Conservation (phyloP, 1,139 yeast species). For the Meyerozyma smithsonii region DNA sequence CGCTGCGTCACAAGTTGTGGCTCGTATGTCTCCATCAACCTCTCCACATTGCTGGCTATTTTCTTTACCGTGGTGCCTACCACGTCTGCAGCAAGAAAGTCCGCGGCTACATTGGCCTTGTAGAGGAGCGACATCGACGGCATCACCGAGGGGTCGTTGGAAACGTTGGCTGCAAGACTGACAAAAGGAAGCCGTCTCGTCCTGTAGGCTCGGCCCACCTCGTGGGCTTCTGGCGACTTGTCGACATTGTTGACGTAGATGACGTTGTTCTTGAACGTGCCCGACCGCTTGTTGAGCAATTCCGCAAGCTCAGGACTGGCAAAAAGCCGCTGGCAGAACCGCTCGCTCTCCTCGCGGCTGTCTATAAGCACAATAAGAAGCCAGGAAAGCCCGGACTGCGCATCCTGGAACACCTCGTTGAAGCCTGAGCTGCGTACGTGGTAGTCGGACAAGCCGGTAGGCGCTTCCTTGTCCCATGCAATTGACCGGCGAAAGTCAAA, state of each 20-base stretch:
- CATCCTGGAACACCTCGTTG: constrained; percentile 38
- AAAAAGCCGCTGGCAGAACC: constrained; percentile 27
- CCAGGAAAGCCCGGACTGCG: constrained; percentile 43
- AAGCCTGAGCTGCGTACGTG: constrained; percentile 24
- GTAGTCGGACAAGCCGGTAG: constrained; percentile 14
- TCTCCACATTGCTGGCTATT: constrained; percentile 29
- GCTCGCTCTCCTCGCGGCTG: constrained; percentile 23
- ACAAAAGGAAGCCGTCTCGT: constrained; percentile 41
- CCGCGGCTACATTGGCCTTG: constrained; percentile 29
- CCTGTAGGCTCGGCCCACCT: constrained; percentile 43
- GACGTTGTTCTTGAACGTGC: constrained; percentile 33
- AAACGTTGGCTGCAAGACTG: constrained; percentile 45
- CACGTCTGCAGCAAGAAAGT: constrained; percentile 19
- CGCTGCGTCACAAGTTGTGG: constrained; percentile 51
- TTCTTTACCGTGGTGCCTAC: constrained; percentile 19
- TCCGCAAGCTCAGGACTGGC: constrained; percentile 22
- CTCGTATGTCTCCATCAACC: constrained; percentile 36
- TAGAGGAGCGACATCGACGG: constrained; percentile 52
- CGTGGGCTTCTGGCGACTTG: constrained; percentile 46
- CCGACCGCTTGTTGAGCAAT: constrained; percentile 30
- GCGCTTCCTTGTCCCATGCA: neutral
- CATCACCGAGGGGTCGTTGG: constrained; percentile 44
- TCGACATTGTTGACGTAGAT: constrained; percentile 38
- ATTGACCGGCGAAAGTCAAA: constrained; percentile 5
- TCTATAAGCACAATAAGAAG: constrained; percentile 39